Evolutionary conservation across 1,284 basidiomycete species (phyloP).

Genomic region (Malassezia brasiliensis): DNA sequence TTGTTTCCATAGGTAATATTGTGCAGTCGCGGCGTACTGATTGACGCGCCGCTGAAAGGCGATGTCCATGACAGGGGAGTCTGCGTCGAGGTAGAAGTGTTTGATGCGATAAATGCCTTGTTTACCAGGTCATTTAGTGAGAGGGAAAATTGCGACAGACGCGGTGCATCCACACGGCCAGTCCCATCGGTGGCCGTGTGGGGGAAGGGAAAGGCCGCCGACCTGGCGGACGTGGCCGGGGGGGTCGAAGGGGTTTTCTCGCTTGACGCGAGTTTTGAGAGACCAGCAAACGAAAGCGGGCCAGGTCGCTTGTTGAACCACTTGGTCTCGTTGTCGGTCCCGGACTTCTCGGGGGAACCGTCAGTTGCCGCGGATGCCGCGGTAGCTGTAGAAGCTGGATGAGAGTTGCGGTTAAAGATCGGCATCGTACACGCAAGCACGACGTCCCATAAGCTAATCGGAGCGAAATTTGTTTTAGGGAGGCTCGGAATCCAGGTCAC

Average conservation of each 20-base stretch:
- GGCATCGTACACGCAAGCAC: not conserved
- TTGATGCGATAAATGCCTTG: constrained; percentile 35
- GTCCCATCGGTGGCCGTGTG: too few species aligned
- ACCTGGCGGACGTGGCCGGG: not conserved
- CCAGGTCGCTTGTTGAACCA: constrained; percentile 6
- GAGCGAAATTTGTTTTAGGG: not conserved
- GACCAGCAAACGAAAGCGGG: constrained; percentile 6
- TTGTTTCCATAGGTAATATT: constrained; percentile 35
- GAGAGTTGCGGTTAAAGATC: not conserved
- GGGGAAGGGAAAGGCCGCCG: not conserved
- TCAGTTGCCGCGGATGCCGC: not conserved
- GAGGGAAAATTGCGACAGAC: constrained; percentile 39
- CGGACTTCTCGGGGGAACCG: not conserved
- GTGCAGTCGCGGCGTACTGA: constrained; percentile 25
- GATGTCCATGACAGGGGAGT: constrained; percentile 4
- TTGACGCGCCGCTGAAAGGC: constrained; percentile 9
- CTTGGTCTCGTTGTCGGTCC: not conserved
- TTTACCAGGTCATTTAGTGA: constrained; percentile 43
- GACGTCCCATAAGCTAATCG: not conserved
- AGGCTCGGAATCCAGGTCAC: constrained; percentile 9
- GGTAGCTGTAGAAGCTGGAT: not conserved
- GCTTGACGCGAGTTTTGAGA: not conserved
- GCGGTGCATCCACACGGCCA: constrained; percentile 25
- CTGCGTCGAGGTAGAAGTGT: not conserved
- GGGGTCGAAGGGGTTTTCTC: not conserved